phyloP scores from a whole-genome alignment of 2,329 filamentous ascomycete genomes.

The Ilyonectria robusta region DNA sequence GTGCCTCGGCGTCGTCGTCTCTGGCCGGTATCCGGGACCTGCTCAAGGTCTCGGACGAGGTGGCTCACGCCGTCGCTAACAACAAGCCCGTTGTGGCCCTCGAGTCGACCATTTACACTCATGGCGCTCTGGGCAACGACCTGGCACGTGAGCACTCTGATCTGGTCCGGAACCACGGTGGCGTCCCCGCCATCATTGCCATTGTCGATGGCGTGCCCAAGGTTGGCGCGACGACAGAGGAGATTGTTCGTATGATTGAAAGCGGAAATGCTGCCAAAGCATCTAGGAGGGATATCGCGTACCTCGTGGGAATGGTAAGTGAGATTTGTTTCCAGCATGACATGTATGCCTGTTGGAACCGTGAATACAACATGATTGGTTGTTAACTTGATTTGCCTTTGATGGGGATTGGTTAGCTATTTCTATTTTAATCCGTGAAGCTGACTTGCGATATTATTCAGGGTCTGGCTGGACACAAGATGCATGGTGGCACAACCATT shows the following conservation, averaged over 20 bases:
- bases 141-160: slow-evolving; percentile 85
- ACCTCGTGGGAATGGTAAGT: slow-evolving; percentile 81
- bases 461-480: slow-evolving; percentile 66
- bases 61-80: slow-evolving; percentile 80
- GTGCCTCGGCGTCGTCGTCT: slow-evolving; percentile 37
- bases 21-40: slow-evolving; percentile 57
- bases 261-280: slow-evolving; percentile 82
- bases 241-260: slow-evolving; percentile 81
- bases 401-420: not conserved
- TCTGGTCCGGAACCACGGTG: slow-evolving; percentile 85
- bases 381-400: not conserved
- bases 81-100: slow-evolving; percentile 90
- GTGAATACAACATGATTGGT: not conserved
- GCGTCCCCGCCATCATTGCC: slow-evolving; percentile 90
- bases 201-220: slow-evolving; percentile 86
- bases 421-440: slow-evolving; percentile 4
- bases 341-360: not conserved
- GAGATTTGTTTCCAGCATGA: not conserved
- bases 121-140: slow-evolving; percentile 84
- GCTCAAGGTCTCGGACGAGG: slow-evolving; percentile 84
- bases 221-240: slow-evolving; percentile 81
- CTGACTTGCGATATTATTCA: slow-evolving; percentile 31
- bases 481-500: slow-evolving; percentile 94
- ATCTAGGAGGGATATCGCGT: slow-evolving; percentile 88
- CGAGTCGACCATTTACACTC: slow-evolving; percentile 97